Conservation (phyloP, 371 early-diverging fungal genomes). For the Rhizopus delemar region DNA sequence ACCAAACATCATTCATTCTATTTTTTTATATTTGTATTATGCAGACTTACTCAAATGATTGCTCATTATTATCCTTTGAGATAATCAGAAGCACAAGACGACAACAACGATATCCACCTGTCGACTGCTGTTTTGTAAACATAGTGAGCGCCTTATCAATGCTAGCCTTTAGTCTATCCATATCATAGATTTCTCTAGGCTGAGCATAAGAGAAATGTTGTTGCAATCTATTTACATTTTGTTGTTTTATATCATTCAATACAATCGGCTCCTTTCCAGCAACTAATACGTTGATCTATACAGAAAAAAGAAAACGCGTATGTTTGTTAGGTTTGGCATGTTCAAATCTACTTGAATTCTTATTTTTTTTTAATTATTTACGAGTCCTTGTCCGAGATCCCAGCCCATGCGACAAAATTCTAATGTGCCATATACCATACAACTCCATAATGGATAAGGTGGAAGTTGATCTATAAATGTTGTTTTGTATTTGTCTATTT, state of each 20-base stretch:
- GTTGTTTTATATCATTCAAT: constrained; percentile 12
- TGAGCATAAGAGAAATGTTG: constrained; percentile 23
- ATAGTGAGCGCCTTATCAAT: constrained; percentile 13
- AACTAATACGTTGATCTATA: constrained; percentile 24
- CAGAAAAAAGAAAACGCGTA: neutral
- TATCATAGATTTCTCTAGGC: constrained; percentile 16
- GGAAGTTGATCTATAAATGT: constrained; percentile 30
- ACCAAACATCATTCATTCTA: neutral
- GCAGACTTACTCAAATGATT: constrained; percentile 20
- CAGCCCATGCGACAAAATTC: constrained; percentile 40
- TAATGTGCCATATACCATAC: constrained; percentile 36
- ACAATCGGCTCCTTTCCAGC: constrained; percentile 16
- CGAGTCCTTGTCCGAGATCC: constrained; percentile 19
- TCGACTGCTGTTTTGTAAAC: constrained; percentile 3
- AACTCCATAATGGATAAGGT: constrained; percentile 37
- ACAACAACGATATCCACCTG: constrained; percentile 11
- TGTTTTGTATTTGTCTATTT: too few relatives aligned
- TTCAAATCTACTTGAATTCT: neutral
- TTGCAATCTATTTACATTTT: constrained; percentile 9
- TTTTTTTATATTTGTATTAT: neutral
- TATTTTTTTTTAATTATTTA: constrained; percentile 8
- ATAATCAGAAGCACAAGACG: constrained; percentile 22
- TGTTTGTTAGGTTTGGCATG: neutral
- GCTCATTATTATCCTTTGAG: constrained; percentile 15
- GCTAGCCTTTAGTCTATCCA: constrained; percentile 16